Base-by-base conservation (phyloP, 805 yeast genomes). In the Candida pseudofarinosa region DNA sequence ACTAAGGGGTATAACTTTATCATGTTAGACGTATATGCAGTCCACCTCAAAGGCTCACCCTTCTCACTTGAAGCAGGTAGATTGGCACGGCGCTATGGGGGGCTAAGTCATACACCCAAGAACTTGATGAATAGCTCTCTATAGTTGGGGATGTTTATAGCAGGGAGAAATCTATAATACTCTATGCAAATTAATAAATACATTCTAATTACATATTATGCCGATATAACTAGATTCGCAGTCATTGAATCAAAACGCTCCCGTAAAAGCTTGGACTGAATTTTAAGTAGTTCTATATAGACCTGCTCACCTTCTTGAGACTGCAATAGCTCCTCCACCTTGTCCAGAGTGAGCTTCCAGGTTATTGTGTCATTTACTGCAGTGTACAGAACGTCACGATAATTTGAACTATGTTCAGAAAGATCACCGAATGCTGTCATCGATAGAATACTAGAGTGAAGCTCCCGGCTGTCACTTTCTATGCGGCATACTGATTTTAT, bases 241-340 rank as follows among this genome's bases (percentile, higher is more conserved):
- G 91, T 76, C 50, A 88, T 68, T 19, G 86, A 78, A 46, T 81
- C 87, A 52, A 84, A 83, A 49, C 96, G 69, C 53, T 80, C 88
- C 44, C 83, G 81, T 30, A 80, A 71, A 40, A 89, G 63, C 37
- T 79, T 75, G 48, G 84, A 66, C 23, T 83, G 78, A 26, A 88
- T 77, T 36, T 71, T 66, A 38, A 80, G 59, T 33, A 89, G 62
- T 56, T 89, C 96, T 33, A 78, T 74, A 50, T 78, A 85, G 7
- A 85, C 58, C 26, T 69, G 76, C 4, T 62, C 58, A 20, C 87
- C 80, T 17, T 59, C 60, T 2, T 62, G 53, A 1, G 76, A 72
- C 12, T 61, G 49, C 52, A 71, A 64, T 53, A 88, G 58, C 37
- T 63, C 67, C 2, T 62, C 58, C 46, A 86, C 61, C 6, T 69